phyloP scores from a whole-genome alignment of 2,329 filamentous ascomycete species.

The Epichloe typhina region DNA sequence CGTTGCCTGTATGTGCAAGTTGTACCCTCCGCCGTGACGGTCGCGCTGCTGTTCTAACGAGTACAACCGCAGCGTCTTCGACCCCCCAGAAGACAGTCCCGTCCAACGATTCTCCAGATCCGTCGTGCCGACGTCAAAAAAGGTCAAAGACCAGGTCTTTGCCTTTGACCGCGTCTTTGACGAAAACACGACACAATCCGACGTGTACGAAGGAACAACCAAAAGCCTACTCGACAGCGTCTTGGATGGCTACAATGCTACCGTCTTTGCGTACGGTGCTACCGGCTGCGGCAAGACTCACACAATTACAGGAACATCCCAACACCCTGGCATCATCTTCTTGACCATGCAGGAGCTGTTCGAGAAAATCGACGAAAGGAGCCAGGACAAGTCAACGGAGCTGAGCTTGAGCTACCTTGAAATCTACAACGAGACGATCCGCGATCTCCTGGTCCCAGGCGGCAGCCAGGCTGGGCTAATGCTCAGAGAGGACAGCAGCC shows the following conservation, averaged over 20 bases:
- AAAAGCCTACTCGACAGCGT: constrained; percentile 85
- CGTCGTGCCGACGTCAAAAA: constrained; percentile 74
- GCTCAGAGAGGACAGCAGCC: constrained; percentile 88
- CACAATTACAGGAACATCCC: constrained; percentile 83
- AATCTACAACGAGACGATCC: constrained; percentile 98
- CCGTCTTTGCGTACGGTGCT: constrained; percentile 94
- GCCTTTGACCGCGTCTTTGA: constrained; percentile 96
- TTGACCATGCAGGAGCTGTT: constrained; percentile 98
- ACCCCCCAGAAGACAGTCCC: constrained; percentile 88
- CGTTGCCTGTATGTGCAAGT: constrained; percentile 69
- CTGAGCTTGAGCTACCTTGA: constrained; percentile 90
- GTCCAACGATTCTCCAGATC: constrained; percentile 78
- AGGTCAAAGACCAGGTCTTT: constrained; percentile 95
- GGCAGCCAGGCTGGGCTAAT: constrained; percentile 75
- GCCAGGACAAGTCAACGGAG: constrained; percentile 78
- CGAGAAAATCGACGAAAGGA: constrained; percentile 81
- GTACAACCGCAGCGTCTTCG: constrained; percentile 59
- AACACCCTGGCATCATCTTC: constrained; percentile 95
- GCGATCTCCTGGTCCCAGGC: constrained; percentile 78
- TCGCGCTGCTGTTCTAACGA: neutral
- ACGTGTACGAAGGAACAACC: constrained; percentile 92
- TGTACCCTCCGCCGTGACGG: neutral
- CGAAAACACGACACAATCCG: constrained; percentile 80
- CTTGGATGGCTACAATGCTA: constrained; percentile 95
- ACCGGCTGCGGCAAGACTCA: constrained; percentile 98